Percentiles rank a stretch among this genome's conserved stretches.
Evolutionary conservation across 192 early-diverging fungal genomes (phyloP).

Genomic region (Umbelopsis isabellina): DNA sequence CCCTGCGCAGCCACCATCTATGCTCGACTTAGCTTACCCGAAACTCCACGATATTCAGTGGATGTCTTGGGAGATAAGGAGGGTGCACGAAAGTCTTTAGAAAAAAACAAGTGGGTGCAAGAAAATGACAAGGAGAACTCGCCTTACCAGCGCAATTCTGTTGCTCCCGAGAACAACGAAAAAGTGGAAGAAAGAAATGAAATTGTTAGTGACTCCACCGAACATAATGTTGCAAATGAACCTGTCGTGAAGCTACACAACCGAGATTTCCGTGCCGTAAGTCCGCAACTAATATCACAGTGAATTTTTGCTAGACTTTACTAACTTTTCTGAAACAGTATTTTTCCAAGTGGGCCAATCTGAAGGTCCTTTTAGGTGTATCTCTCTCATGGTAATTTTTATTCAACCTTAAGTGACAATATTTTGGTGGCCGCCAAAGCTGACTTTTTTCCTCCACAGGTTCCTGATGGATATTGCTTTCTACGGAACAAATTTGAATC

Average conservation of each 20-base stretch:
- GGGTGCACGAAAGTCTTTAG: neutral
- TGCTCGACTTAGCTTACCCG: conserved; percentile 81
- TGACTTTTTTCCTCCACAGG: conserved; percentile 36
- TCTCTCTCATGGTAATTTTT: conserved; percentile 44
- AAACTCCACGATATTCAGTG: conserved; percentile 71
- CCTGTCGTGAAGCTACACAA: neutral
- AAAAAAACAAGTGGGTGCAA: neutral
- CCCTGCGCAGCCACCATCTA: conserved; percentile 82
- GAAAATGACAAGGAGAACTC: neutral
- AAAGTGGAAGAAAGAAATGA: neutral
- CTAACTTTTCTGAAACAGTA: conserved; percentile 54
- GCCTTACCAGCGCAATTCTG: neutral
- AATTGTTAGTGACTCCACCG: no score
- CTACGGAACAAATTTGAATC: conserved; percentile 75
- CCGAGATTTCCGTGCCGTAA: neutral
- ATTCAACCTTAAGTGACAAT: no score
- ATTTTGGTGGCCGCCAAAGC: no score
- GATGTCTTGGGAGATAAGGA: conserved; percentile 36
- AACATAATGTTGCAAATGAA: neutral
- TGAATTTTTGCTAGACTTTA: conserved; percentile 38
- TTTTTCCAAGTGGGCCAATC: conserved; percentile 72
- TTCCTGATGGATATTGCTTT: conserved; percentile 71
- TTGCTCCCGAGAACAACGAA: neutral
- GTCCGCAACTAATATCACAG: neutral
- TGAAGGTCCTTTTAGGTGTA: conserved; percentile 70